Conservation (phyloP, 306 rosid species). For the Cicer arietinum region DNA sequence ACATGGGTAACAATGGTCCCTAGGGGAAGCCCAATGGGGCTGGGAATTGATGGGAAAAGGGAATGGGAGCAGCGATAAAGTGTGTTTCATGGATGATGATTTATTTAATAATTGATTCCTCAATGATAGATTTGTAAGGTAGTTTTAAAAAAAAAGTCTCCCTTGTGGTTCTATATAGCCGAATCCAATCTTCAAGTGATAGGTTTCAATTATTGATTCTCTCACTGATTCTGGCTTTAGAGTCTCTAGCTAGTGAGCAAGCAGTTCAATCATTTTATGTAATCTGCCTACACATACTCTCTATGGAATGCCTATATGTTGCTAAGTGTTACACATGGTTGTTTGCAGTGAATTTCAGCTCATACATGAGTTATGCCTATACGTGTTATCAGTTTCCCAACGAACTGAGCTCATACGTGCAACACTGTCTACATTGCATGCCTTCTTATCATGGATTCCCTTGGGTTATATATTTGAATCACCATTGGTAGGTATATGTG, state of each 20-base stretch:
- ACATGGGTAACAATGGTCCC: neutral
- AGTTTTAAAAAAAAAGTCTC: neutral
- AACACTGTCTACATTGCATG: constrained; percentile 92
- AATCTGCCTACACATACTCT: neutral
- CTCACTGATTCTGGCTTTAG: constrained; percentile 10
- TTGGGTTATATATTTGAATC: constrained; percentile 97
- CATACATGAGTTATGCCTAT: constrained; percentile 96
- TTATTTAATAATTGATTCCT: neutral
- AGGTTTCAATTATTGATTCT: constrained; percentile 7
- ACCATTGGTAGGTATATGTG: constrained; percentile 67
- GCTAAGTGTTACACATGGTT: constrained; percentile 50
- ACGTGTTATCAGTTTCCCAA: constrained; percentile 92
- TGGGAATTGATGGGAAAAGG: neutral
- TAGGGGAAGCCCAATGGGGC: neutral
- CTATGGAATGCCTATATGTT: constrained; percentile 1
- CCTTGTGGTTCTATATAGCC: neutral
- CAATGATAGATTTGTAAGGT: neutral
- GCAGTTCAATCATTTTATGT: neutral
- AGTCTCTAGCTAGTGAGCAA: neutral
- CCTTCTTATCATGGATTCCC: constrained; percentile 98
- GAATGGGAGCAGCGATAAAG: neutral
- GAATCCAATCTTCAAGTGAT: neutral
- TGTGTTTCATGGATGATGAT: neutral
- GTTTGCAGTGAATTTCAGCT: constrained; percentile 93
- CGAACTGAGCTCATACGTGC: constrained; percentile 92